Evolutionary conservation across 1,284 basidiomycete species (phyloP).

Genomic region (Phlebopus sp.): DNA sequence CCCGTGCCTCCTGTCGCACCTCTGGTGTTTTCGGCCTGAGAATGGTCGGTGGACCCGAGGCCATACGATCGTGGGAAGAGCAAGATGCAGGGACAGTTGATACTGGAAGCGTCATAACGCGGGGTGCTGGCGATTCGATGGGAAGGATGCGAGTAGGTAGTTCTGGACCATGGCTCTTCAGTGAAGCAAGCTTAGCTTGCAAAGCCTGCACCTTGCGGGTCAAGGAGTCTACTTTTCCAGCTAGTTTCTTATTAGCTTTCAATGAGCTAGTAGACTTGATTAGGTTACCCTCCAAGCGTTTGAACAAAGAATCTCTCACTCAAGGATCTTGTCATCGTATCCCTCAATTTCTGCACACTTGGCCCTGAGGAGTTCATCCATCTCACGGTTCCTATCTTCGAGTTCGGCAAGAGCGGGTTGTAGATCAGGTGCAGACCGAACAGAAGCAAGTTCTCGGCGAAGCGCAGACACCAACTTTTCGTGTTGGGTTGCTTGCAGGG

Average conservation of each 20-base stretch:
- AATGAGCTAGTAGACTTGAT: conserved; percentile 47
- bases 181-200: conserved; percentile 59
- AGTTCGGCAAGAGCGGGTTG: conserved; percentile 55
- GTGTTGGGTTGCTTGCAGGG: conserved; percentile 59
- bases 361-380: conserved; percentile 63
- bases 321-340: conserved; percentile 74
- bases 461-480: conserved; percentile 58
- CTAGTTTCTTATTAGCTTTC: conserved; percentile 76
- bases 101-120: conserved; percentile 6
- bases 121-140: conserved; percentile 1
- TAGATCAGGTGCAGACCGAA: conserved; percentile 54
- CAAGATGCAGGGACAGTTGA: neutral
- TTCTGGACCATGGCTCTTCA: conserved; percentile 39
- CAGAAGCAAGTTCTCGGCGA: conserved; percentile 50
- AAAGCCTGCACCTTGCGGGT: conserved; percentile 67
- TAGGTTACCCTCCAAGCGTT: conserved; percentile 1
- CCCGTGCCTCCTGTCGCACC: conserved; percentile 3
- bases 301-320: conserved; percentile 47
- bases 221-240: conserved; percentile 62
- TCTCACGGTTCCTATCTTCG: conserved; percentile 65
- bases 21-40: conserved; percentile 54
- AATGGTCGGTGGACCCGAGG: conserved; percentile 43
- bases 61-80: conserved; percentile 31
- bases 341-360: conserved; percentile 80
- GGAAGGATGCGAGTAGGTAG: conserved; percentile 10